Percentiles rank a stretch among this genome's conserved stretches.
These are phyloP conservation scores for Aspergillaceae sp. DNA, from an alignment of 2,329 filamentous ascomycete species.

Conservation along the genomic window DNA sequence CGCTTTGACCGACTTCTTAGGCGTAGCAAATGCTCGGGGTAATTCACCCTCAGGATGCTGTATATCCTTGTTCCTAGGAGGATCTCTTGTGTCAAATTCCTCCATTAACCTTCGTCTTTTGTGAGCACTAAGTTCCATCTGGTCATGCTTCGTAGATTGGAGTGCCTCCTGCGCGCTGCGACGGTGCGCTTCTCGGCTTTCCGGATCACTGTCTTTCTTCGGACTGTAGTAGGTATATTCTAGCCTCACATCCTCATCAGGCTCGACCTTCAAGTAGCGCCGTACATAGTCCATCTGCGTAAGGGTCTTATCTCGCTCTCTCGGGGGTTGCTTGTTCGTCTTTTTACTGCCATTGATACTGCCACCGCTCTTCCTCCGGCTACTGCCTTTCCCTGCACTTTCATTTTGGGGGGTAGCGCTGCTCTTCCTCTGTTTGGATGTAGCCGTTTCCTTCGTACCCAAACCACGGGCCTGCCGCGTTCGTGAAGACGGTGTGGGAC, in stretches of 20 bases:
- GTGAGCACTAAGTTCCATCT: slow-evolving; percentile 4
- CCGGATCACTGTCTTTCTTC: slow-evolving; percentile 5
- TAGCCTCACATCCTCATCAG: slow-evolving; percentile 27
- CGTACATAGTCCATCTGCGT: slow-evolving; percentile 37
- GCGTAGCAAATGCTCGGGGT: slow-evolving; percentile 19
- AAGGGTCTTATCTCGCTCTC: slow-evolving; percentile 29
- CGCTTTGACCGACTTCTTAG: slow-evolving; percentile 21
- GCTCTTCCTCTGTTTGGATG: slow-evolving; percentile 11
- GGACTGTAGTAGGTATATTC: slow-evolving; percentile 22
- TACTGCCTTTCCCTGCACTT: slow-evolving; percentile 8
- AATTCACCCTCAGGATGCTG: not conserved
- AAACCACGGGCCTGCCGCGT: slow-evolving; percentile 5
- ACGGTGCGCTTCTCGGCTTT: not conserved
- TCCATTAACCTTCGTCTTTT: slow-evolving; percentile 17
- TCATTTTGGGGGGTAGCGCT: not conserved
- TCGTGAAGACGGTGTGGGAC: slow-evolving; percentile 6
- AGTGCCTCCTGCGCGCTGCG: not conserved
- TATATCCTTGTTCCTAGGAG: not conserved
- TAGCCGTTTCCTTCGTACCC: slow-evolving; percentile 6
- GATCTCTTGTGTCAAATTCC: slow-evolving; percentile 3
- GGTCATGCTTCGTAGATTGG: not conserved
- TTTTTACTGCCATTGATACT: slow-evolving; percentile 14
- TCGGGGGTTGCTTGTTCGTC: slow-evolving; percentile 12
- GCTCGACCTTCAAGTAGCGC: slow-evolving; percentile 25
- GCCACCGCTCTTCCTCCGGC: slow-evolving; percentile 13